A percentile compares a stretch with the other conserved stretches of the same genome.
These are phyloP conservation scores for Hypoxylon sp. DNA, from an alignment of 2,329 filamentous ascomycete genomes.

Conservation along the genomic window DNA sequence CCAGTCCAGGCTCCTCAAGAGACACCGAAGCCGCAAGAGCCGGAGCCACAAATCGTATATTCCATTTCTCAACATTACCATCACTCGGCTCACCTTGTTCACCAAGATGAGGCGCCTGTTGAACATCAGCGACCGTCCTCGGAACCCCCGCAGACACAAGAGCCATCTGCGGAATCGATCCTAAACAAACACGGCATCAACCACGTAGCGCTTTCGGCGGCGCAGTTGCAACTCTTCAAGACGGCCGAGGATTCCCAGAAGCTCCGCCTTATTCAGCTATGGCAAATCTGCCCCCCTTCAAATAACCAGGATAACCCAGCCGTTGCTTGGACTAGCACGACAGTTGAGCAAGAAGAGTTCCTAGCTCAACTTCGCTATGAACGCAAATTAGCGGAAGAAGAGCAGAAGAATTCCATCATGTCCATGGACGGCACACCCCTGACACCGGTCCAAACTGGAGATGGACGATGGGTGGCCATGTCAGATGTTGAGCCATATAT, in stretches of 20 bases:
- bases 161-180: constrained; percentile 68
- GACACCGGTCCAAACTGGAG: constrained; percentile 65
- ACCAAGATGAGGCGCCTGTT: constrained; percentile 56
- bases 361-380: constrained; percentile 75
- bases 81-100: constrained; percentile 78
- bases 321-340: constrained; percentile 68
- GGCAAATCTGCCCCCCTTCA: constrained; percentile 83
- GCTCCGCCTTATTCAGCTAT: constrained; percentile 83
- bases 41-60: constrained; percentile 71
- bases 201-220: constrained; percentile 75
- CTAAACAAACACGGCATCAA: constrained; percentile 79
- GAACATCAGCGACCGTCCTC: constrained; percentile 64
- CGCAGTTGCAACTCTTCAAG: constrained; percentile 84
- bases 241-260: constrained; percentile 81
- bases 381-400: constrained; percentile 61
- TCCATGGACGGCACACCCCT: constrained; percentile 69
- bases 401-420: constrained; percentile 60
- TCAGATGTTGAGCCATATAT: constrained; percentile 85
- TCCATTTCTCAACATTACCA: constrained; percentile 86
- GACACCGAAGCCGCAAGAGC: constrained; percentile 52
- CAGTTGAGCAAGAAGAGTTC: constrained; percentile 70
- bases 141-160: constrained; percentile 65
- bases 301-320: constrained; percentile 68
- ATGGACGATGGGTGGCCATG: constrained; percentile 66
- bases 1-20: constrained; percentile 49